These are phyloP conservation scores for Microascus cirrosus DNA, from an alignment of 2,329 filamentous ascomycete genomes.

Conservation along the genomic window DNA sequence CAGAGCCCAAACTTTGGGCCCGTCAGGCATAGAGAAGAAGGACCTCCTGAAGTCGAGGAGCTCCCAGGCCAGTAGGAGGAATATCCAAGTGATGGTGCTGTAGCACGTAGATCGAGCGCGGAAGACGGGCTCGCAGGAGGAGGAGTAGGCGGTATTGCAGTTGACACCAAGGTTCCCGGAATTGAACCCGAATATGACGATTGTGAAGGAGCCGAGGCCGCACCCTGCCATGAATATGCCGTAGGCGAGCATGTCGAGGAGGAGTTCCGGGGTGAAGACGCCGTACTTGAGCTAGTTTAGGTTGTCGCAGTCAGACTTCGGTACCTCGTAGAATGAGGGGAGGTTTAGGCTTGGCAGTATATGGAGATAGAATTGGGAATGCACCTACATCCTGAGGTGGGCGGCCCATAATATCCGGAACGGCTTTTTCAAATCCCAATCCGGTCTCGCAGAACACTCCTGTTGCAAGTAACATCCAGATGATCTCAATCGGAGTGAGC, in stretches of 20 bases:
- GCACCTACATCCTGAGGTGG: too few species aligned
- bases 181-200: constrained; percentile 45
- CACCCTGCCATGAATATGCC: constrained; percentile 53
- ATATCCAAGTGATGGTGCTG: constrained; percentile 56
- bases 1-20: constrained; percentile 40
- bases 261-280: constrained; percentile 53
- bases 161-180: constrained; percentile 43
- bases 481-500: constrained; percentile 57
- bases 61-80: constrained; percentile 59
- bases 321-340: too few species aligned
- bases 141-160: constrained; percentile 43
- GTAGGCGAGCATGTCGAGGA: constrained; percentile 52
- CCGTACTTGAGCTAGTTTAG: constrained; percentile 28
- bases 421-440: constrained; percentile 56
- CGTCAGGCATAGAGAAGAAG: constrained; percentile 48
- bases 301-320: too few species aligned
- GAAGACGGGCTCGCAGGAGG: constrained; percentile 46
- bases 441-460: constrained; percentile 62
- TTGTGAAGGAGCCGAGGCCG: constrained; percentile 42
- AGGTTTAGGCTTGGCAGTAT: too few species aligned
- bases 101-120: constrained; percentile 55
- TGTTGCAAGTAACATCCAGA: constrained; percentile 64
- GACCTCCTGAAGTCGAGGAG: constrained; percentile 53
- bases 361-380: too few species aligned
- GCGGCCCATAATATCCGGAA: constrained; percentile 53